Base-by-base conservation (phyloP, 345 rosid species). In the Atalantia buxifolia region DNA sequence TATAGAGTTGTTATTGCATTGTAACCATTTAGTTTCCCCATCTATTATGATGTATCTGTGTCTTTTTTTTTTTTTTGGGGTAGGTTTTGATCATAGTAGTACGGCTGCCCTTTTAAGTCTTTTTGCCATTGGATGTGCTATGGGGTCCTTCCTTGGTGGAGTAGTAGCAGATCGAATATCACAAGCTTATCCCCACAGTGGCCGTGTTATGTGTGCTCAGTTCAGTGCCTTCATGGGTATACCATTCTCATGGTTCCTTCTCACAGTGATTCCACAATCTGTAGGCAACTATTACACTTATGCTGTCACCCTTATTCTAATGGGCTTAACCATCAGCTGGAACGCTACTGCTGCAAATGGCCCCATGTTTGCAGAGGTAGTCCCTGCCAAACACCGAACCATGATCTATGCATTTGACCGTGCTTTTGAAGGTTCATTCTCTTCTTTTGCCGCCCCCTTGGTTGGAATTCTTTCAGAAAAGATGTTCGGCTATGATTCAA, bases 211-310 rank as follows among this genome's bases (percentile, higher is more conserved):
- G 89, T 94, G 99, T 74, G 99, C 99, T 0, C 99, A 96, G 57
- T 93, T 96, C 89, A 96, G 98, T 35, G 91, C 98, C 38, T 84
- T 91, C 83, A 96, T 94, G 98, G 99, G 98, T 70, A 94, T 96
- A 45, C 98, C 99, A 28, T 96, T 91, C 89, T 92, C 98, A 21
- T 81, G 83, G 77, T 81, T 91, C 77, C 94, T 96, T 16, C 97
- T 96, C 31, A 90, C 79, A 77, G 86, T 28, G 71, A 92, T 96
- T 81, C 98, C 99, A 35, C 98, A 90, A 66, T 86, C 86, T 30
- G 88, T 88, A 4, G 68, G 76, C 59, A 94, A 93, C 87, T 96
- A 92, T 83, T 82, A 61, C 75, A 79, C 83, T 40, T 96, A 82
- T 38, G 91, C 91, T 5, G 50, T 84, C 74, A 92, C 98, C 36